Conservation (phyloP, 768 basidiomycete species). For the Hirschioporus abietinus region DNA sequence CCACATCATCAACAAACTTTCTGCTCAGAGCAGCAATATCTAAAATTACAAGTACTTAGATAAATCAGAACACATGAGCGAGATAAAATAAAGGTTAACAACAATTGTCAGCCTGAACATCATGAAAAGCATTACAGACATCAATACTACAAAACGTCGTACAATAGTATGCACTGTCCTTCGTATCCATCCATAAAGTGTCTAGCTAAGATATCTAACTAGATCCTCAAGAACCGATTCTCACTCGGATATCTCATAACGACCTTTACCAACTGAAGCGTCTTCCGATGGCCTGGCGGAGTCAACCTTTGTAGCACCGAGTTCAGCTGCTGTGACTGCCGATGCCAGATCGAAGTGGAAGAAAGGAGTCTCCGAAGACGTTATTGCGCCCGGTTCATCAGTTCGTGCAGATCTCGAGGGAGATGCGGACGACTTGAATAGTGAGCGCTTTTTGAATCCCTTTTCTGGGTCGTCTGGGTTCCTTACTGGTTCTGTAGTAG, state of each 20-base stretch:
- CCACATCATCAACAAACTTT: background rate
- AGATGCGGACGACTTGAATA: background rate
- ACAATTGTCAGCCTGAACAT: background rate
- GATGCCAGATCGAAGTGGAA: slow-evolving; percentile 86
- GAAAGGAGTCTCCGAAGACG: slow-evolving; percentile 57
- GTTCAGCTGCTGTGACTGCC: slow-evolving; percentile 69
- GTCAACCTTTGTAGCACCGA: slow-evolving; percentile 17
- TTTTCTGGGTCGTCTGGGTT: slow-evolving; percentile 5
- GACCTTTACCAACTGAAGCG: background rate
- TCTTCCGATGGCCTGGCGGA: background rate
- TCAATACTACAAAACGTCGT: background rate
- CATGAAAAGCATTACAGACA: background rate
- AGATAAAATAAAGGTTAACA: background rate
- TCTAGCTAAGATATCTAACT: background rate
- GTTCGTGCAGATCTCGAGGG: slow-evolving; percentile 6
- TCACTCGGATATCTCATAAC: background rate
- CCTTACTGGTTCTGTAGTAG: background rate
- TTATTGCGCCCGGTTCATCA: slow-evolving; percentile 7
- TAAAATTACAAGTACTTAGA: background rate
- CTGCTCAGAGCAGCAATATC: background rate
- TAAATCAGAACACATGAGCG: background rate
- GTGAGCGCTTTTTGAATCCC: background rate
- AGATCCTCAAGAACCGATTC: background rate
- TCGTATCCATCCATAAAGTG: background rate
- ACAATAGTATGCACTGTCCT: background rate